A percentile compares a stretch with the other conserved stretches of the same genome.
Evolutionary conservation across 495 filamentous ascomycete genomes (phyloP).

Genomic region (Lasiosphaeria ovina): DNA sequence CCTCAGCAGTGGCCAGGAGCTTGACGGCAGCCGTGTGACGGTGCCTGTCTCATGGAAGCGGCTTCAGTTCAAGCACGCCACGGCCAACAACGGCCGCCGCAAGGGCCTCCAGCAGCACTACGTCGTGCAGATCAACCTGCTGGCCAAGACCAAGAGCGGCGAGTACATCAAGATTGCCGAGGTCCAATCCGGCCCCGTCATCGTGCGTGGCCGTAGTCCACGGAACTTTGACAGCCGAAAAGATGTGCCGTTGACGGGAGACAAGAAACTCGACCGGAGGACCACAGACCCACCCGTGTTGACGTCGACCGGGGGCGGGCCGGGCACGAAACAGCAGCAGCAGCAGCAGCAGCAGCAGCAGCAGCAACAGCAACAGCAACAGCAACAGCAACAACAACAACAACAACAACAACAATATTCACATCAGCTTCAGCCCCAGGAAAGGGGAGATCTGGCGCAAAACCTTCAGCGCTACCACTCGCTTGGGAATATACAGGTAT

Average conservation of each 20-base stretch:
- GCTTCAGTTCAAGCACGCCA: constrained; percentile 88
- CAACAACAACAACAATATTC: constrained; percentile 4
- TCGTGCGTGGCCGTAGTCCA: constrained; percentile 66
- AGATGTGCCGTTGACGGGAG: constrained; percentile 60
- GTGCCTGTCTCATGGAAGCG: constrained; percentile 86
- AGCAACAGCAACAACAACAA: background rate
- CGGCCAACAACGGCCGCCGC: constrained; percentile 75
- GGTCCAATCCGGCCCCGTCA: constrained; percentile 62
- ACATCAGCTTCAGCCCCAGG: background rate
- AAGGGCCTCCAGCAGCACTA: constrained; percentile 73
- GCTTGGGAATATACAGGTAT: constrained; percentile 30
- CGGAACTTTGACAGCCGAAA: constrained; percentile 67
- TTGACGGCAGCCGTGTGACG: constrained; percentile 66
- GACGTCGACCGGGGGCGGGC: background rate
- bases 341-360: constrained; percentile 11
- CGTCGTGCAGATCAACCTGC: constrained; percentile 61
- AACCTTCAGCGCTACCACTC: constrained; percentile 38
- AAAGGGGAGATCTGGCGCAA: constrained; percentile 27
- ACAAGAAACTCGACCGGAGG: constrained; percentile 36
- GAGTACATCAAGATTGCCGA: constrained; percentile 59
- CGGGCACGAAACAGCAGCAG: constrained; percentile 10
- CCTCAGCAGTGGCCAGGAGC: constrained; percentile 62
- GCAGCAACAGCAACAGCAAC: constrained; percentile 7
- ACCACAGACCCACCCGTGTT: constrained; percentile 14
- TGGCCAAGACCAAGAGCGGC: constrained; percentile 59